These are phyloP conservation scores for Kodamaea kakaduensis DNA, from an alignment of 805 yeast genomes.

Conservation along the genomic window DNA sequence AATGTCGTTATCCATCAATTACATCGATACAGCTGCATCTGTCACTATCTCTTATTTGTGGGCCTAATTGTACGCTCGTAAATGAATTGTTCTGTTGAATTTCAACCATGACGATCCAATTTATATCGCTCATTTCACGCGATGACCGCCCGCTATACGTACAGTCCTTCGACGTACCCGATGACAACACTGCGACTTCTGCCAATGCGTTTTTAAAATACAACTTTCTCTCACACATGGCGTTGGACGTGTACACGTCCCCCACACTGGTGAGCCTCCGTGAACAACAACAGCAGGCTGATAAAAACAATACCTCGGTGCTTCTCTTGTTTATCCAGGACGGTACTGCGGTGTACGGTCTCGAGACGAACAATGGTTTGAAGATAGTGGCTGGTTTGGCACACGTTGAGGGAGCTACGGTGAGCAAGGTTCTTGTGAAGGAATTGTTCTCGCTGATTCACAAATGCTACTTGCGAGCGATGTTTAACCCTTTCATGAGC, in stretches of 20 bases:
- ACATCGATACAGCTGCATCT: too few species aligned
- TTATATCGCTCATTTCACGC: constrained; percentile 56
- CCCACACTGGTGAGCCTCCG: constrained; percentile 39
- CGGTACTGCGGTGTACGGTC: constrained; percentile 63
- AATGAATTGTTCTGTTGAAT: too few species aligned
- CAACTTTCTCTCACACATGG: constrained; percentile 73
- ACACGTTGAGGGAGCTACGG: constrained; percentile 11
- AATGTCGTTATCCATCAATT: too few species aligned
- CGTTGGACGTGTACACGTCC: constrained; percentile 63
- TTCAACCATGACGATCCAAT: constrained; percentile 36
- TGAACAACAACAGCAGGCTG: constrained; percentile 30
- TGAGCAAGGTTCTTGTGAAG: constrained; percentile 13
- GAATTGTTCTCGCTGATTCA: constrained; percentile 39
- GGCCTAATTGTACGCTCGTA: too few species aligned
- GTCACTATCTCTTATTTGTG: too few species aligned
- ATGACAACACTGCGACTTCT: constrained; percentile 11
- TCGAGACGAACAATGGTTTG: constrained; percentile 63
- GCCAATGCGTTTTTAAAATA: constrained; percentile 52
- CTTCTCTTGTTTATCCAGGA: constrained; percentile 61
- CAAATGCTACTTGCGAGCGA: constrained; percentile 48
- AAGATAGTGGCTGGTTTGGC: constrained; percentile 57
- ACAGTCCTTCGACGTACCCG: constrained; percentile 42
- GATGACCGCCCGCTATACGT: constrained; percentile 59
- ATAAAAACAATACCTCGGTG: constrained; percentile 20
- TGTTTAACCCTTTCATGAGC: constrained; percentile 59